phyloP scores from a whole-genome alignment of 139 green algal species.

The Chlamydomonas applanata region DNA sequence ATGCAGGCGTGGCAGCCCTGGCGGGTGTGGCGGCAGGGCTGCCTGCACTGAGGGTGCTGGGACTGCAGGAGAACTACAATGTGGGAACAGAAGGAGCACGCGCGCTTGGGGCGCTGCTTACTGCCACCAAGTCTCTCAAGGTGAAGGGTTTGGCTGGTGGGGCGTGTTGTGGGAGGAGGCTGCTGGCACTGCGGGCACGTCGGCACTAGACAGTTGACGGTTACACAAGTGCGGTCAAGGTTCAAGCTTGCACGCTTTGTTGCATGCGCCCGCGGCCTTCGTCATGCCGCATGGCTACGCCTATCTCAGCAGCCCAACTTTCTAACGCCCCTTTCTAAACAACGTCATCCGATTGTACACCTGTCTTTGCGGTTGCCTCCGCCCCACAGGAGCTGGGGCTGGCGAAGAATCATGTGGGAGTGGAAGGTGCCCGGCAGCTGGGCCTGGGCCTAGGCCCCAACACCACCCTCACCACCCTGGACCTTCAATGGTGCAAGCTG shows the following conservation, averaged over 20 bases:
- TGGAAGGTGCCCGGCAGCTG: constrained; percentile 33
- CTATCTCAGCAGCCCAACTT: no score
- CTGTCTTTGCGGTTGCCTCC: no score
- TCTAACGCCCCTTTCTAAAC: no score
- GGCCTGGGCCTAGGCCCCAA: constrained; percentile 11
- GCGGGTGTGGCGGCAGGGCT: not conserved
- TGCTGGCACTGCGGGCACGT: not conserved
- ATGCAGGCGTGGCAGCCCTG: constrained; percentile 6
- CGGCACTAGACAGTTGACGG: not conserved
- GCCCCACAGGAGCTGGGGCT: constrained; percentile 31
- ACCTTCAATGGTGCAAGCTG: constrained; percentile 43
- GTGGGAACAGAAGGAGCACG: constrained; percentile 26
- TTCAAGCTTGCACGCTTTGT: not conserved
- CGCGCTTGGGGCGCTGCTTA: constrained; percentile 32
- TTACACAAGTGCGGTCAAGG: not conserved
- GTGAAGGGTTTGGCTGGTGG: not conserved
- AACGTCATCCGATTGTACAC: no score
- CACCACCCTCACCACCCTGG: constrained; percentile 10
- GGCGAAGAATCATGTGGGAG: constrained; percentile 22
- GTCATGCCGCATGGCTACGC: no score
- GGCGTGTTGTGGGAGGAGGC: not conserved
- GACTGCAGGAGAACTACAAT: constrained; percentile 31
- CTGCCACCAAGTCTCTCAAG: constrained; percentile 1
- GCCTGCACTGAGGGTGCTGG: constrained; percentile 1
- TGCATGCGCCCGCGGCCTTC: not conserved